Evolutionary conservation across 169 alveolate species (phyloP).

Genomic region (Pseudocohnilembus persalinus): DNA sequence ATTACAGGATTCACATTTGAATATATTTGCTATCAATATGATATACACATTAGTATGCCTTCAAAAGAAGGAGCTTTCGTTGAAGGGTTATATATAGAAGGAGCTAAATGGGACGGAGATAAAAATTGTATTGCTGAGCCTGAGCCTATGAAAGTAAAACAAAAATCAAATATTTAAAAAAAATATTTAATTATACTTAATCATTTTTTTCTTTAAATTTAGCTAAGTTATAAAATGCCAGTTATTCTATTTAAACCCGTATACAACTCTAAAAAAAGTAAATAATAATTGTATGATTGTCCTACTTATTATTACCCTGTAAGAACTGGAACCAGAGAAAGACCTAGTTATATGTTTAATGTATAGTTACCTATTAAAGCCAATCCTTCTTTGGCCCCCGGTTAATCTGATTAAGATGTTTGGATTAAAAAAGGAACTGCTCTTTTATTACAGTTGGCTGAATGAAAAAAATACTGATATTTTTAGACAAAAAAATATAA

Average conservation of each 20-base stretch:
- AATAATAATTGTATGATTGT: constrained; percentile 75
- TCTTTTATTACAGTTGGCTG: constrained; percentile 76
- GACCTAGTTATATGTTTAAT: constrained; percentile 85
- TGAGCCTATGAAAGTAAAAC: constrained; percentile 82
- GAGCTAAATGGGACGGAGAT: constrained; percentile 94
- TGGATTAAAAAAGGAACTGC: constrained; percentile 96
- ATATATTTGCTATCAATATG: constrained; percentile 56
- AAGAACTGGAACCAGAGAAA: constrained; percentile 76
- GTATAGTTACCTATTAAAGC: constrained; percentile 46
- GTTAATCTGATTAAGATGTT: constrained; percentile 65
- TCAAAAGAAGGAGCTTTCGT: constrained; percentile 93
- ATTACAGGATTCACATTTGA: constrained; percentile 23
- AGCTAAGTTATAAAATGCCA: constrained; percentile 86
- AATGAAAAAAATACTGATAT: constrained; percentile 29
- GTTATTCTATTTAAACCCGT: constrained; percentile 92
- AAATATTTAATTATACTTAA: not conserved
- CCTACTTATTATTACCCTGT: constrained; percentile 91
- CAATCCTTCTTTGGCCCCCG: constrained; percentile 17
- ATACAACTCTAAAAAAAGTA: constrained; percentile 56
- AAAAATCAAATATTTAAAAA: no score
- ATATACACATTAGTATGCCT: constrained; percentile 69
- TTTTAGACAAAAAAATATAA: no score
- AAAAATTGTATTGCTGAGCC: constrained; percentile 86
- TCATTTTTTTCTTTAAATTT: no score
- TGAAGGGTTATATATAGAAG: constrained; percentile 90